Percentiles rank a stretch among this genome's conserved stretches.
Evolutionary conservation across 2,329 filamentous ascomycete species (phyloP).

Genomic region (Pseudogymnoascus sp.): DNA sequence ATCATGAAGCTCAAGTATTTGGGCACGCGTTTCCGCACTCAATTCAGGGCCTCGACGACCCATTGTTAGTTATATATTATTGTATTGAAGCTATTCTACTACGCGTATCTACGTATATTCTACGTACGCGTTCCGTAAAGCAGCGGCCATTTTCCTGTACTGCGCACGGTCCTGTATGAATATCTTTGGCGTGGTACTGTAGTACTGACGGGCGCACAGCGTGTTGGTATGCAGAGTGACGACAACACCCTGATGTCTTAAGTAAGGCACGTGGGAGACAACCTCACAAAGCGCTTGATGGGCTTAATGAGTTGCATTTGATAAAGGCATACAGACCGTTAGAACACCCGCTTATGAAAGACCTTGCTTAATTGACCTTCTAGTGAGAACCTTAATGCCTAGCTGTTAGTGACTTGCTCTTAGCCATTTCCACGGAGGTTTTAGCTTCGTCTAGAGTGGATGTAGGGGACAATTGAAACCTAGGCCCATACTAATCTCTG

Average conservation of each 20-base stretch:
- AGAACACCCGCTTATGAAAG: neutral
- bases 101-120: too few species aligned
- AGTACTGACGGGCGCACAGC: too few species aligned
- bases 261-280: neutral
- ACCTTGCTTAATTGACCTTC: neutral
- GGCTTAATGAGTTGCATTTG: neutral
- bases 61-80: too few species aligned
- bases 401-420: neutral
- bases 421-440: neutral
- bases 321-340: neutral
- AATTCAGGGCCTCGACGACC: too few species aligned
- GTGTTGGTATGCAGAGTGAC: neutral
- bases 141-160: too few species aligned
- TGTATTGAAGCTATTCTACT: too few species aligned
- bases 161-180: too few species aligned
- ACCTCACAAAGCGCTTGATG: neutral
- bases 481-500: constrained; percentile 21
- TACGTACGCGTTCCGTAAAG: too few species aligned
- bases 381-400: neutral
- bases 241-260: neutral
- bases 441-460: neutral
- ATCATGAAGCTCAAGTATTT: too few species aligned
- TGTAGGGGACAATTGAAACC: constrained; percentile 10
- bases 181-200: too few species aligned
- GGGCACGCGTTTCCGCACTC: too few species aligned